These are phyloP conservation scores for Hyaloscypha hepaticicola DNA, from an alignment of 495 filamentous ascomycete genomes.

Conservation along the genomic window DNA sequence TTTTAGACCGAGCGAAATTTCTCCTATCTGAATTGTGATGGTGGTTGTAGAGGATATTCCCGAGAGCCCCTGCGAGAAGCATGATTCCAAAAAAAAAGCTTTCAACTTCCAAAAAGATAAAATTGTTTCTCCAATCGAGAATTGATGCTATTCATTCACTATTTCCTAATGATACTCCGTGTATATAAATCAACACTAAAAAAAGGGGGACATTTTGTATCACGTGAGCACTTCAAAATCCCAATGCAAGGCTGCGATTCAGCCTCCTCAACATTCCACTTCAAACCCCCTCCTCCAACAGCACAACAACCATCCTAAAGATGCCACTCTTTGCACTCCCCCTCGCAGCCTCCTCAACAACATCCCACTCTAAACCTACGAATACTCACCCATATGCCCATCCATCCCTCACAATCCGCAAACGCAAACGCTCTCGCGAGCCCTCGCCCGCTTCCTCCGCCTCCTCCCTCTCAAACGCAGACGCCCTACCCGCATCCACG, in stretches of 20 bases:
- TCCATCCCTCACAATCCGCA: slow-evolving; percentile 20
- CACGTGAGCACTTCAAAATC: no score
- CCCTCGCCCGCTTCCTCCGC: not conserved
- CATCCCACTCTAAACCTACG: slow-evolving; percentile 2
- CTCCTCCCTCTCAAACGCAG: slow-evolving; percentile 4
- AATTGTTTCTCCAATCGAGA: no score
- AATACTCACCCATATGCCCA: not conserved
- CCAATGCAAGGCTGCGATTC: not conserved
- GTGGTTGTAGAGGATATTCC: no score
- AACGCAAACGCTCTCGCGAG: slow-evolving; percentile 21
- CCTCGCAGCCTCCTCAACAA: slow-evolving; percentile 14
- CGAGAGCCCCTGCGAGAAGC: no score
- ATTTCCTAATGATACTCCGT: no score
- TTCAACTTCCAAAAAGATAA: no score
- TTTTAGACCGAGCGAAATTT: no score
- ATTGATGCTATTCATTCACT: no score
- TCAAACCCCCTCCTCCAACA: not conserved
- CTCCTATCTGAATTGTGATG: no score
- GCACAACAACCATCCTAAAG: not conserved
- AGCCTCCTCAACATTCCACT: not conserved
- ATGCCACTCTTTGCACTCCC: slow-evolving; percentile 28
- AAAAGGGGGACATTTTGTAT: no score
- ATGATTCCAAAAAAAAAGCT: no score
- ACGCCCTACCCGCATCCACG: slow-evolving; percentile 15
- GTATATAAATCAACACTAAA: no score